Percentiles rank a stretch among this genome's conserved stretches.
Conservation (phyloP, 805 yeast species). For the Wickerhamomyces hampshirensis region DNA sequence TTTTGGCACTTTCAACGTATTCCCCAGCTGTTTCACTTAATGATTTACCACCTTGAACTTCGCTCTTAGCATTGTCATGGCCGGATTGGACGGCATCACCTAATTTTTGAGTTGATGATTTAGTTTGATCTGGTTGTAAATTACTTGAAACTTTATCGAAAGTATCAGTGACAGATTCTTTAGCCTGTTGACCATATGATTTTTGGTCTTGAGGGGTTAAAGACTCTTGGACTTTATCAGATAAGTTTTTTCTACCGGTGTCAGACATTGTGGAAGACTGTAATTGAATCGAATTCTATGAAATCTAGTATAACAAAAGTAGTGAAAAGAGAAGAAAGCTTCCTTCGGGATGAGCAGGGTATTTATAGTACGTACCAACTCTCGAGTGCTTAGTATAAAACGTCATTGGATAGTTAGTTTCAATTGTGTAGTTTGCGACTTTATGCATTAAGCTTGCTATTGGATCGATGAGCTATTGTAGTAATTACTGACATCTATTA, state of each 20-base stretch:
- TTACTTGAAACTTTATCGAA: conserved; percentile 59
- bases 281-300: too few species aligned
- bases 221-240: conserved; percentile 63
- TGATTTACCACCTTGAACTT: conserved; percentile 31
- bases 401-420: too few species aligned
- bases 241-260: conserved; percentile 70
- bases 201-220: conserved; percentile 71
- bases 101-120: conserved; percentile 65
- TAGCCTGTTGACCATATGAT: conserved; percentile 56
- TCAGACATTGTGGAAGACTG: conserved; percentile 36
- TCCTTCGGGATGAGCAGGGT: too few species aligned
- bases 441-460: background rate
- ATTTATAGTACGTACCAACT: too few species aligned
- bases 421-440: background rate
- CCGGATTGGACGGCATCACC: conserved; percentile 58
- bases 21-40: conserved; percentile 52
- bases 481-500: too few species aligned
- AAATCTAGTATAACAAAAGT: too few species aligned
- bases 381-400: too few species aligned
- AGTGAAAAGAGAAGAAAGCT: background rate
- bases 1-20: conserved; percentile 54
- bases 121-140: conserved; percentile 59
- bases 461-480: too few species aligned
- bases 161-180: conserved; percentile 64
- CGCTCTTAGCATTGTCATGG: conserved; percentile 42